Evolutionary conservation across 352 stramenopile species (phyloP), one percentile per base, ranked within the genome.

Genomic region (Globisporangium orthogonon): DNA sequence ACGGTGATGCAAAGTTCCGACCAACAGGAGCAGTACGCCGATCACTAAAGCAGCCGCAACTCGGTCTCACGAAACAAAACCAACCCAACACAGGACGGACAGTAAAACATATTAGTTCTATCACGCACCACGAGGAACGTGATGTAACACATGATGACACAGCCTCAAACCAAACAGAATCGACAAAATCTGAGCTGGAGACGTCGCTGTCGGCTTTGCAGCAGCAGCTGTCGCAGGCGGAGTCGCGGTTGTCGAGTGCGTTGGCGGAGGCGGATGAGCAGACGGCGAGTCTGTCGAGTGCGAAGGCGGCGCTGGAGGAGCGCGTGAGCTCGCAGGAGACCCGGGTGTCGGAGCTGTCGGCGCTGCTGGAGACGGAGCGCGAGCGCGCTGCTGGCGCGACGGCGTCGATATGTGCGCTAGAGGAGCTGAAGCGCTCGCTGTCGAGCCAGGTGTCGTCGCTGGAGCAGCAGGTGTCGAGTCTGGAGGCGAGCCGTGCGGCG

Each of bases 401-500:
- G 4, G 49, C 49, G 33, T 39, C 49, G 17, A 29, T 54, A n/a
- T 35, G 30, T 14, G 49, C 49, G 33, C 33, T 54, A 29, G 49
- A 54, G 29, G 49, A 54, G 49, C 29, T n/a, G 33, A 54, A 54
- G 33, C 49, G 28, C 3, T 54, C 33, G 49, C 33, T 54, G 49
- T 49, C 28, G 52, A 67, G 45, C n/a, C 60, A 70, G 50, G 61
- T 75, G 50, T 70, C 57, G 56, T 40, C 17, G 33, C 18, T 72
- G 54, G 49, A 54, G 49, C 30, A 54, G 49, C 49, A 54, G 33
- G 49, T 54, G 33, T 54, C 49, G 29, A 54, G 33, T 54, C 33
- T 54, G 49, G 49, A 54, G 31, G 30, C 49, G 30, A 17, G 23
- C 28, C 44, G 28, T 11, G 44, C 44, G 44, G 11, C 44, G 44